phyloP scores from a whole-genome alignment of 352 stramenopile species.

The Globisporangium yorkense region DNA sequence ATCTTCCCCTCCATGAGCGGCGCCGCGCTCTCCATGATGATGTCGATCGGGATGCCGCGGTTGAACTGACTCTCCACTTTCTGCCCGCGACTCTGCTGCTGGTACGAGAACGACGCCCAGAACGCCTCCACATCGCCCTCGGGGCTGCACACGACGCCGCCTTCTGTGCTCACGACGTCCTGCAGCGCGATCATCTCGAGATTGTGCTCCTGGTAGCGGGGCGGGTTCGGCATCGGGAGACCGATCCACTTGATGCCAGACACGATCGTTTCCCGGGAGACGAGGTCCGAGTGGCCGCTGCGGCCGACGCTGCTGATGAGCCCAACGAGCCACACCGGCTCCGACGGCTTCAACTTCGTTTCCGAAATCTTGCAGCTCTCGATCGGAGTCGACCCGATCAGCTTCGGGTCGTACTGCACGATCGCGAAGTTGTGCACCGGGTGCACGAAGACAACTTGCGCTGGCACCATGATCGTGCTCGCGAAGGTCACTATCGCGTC shows the following conservation, averaged over 20 bases:
- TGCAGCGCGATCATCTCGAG: conserved; percentile 84
- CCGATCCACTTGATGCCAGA: conserved; percentile 84
- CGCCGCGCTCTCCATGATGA: conserved; percentile 84
- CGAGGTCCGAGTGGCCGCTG: conserved; percentile 73
- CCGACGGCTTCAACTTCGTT: conserved; percentile 53
- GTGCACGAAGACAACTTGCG: conserved; percentile 88
- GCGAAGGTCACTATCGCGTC: conserved; percentile 89
- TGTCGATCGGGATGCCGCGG: conserved; percentile 78
- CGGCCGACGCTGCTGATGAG: conserved; percentile 79
- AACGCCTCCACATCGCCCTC: conserved; percentile 75
- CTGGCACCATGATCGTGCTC: conserved; percentile 85
- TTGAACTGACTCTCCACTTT: conserved; percentile 87
- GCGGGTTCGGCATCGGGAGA: conserved; percentile 73
- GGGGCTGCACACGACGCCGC: conserved; percentile 69
- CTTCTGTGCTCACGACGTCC: conserved; percentile 77
- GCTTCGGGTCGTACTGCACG: conserved; percentile 87
- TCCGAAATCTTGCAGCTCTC: conserved; percentile 69
- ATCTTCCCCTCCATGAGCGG: conserved; percentile 62
- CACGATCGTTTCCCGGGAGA: conserved; percentile 82
- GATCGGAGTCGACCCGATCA: conserved; percentile 80
- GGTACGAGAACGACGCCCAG: conserved; percentile 86
- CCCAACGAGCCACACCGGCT: conserved; percentile 82
- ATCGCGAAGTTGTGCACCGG: conserved; percentile 92
- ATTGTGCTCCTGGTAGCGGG: conserved; percentile 85
- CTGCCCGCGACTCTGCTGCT: conserved; percentile 62